Base-by-base conservation (phyloP, 331 rosid species). In the Phaseolus coccineus region DNA sequence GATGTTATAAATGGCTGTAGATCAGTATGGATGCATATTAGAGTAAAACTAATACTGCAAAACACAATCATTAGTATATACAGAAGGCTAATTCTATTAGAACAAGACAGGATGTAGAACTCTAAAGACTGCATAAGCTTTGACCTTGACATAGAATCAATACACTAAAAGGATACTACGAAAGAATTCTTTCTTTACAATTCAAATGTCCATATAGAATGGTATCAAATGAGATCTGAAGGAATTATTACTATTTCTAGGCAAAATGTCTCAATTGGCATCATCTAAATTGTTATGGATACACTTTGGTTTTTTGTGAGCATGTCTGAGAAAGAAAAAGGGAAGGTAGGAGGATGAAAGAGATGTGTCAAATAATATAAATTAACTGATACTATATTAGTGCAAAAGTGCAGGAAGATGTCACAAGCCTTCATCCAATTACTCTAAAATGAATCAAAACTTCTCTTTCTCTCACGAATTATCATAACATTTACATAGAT, bases 381-480 rank as follows among this genome's bases (percentile, higher is more conserved):
- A 51, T 4, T 11, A 48, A 48, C 22, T 16, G 15, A 48, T 16
- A 3, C 30, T 31, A 31, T 51, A 50, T 51, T 61, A 27, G 67
- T 47, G 69, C 65, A 48, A 68, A 30, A 77, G 56, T 64, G 55
- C 51, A 80, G 58, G 52, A 72, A 71, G 52, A 66, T 12, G 61
- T 59, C 66, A 68, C 80, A 47, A 69, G 53, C 31, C 51, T 74
- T 69, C 28, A 55, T 27, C 48, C 59, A 37, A 70, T 78, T 48
- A 59, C 39, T 56, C 27, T 24, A 11, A 66, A 77, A 57, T 25
- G 48, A 22, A 65, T 46, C 30, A 33, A 77, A 10, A 55, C 7
- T 11, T 79, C 13, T 61, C 22, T 78, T 5, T 58, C 42, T 63
- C 59, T 47, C 13, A 47, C 58, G 56, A 40, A 82, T 71, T 2